These are phyloP conservation scores for Geum urbanum DNA, from an alignment of 306 rosid species.

Conservation along the genomic window DNA sequence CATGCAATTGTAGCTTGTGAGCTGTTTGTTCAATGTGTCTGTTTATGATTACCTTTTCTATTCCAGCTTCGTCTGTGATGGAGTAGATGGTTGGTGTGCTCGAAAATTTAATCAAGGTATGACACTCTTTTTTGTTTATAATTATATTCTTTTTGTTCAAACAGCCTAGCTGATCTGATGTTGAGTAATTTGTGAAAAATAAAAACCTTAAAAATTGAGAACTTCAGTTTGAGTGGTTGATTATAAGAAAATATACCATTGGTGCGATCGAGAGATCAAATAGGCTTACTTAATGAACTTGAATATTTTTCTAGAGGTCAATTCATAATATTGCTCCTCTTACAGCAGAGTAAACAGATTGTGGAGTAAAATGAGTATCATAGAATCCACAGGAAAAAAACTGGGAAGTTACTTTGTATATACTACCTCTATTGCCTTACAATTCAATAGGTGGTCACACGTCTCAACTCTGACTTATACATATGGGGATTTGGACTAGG, in stretches of 20 bases:
- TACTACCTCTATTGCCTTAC: background rate
- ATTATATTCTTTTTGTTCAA: background rate
- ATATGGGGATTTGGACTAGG: too few relatives aligned
- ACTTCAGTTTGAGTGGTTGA: background rate
- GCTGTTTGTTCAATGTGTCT: slow-evolving; percentile 12
- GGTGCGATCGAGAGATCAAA: background rate
- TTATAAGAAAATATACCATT: background rate
- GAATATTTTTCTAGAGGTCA: background rate
- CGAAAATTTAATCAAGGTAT: slow-evolving; percentile 98
- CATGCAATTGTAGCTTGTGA: slow-evolving; percentile 10
- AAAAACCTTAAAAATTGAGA: background rate
- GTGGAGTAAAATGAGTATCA: background rate
- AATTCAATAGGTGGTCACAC: background rate
- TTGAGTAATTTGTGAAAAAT: background rate
- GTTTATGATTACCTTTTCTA: slow-evolving; percentile 25
- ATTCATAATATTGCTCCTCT: background rate
- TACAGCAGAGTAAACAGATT: background rate
- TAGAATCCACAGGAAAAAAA: background rate
- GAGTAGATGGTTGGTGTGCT: slow-evolving; percentile 98
- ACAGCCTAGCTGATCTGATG: background rate
- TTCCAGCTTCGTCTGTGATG: slow-evolving; percentile 93
- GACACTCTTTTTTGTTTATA: background rate
- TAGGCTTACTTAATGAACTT: background rate
- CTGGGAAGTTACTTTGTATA: background rate
- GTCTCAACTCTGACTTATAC: background rate